Conservation (phyloP, 805 yeast genomes). For the Suhomyces tanzawaensis region DNA sequence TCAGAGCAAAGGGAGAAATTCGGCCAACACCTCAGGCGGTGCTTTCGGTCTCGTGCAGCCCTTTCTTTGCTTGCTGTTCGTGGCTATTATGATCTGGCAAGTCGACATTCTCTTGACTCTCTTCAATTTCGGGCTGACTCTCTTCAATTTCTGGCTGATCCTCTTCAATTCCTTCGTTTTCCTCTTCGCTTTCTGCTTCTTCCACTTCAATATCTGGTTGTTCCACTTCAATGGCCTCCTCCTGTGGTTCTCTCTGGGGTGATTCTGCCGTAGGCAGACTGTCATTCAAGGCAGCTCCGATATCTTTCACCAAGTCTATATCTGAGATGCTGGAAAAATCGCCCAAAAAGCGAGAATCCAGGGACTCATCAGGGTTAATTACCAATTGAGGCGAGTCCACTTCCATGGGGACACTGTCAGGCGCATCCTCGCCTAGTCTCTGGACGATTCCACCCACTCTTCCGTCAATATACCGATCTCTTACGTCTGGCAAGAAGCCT, state of each 20-base stretch:
- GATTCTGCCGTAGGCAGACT: too few relatives aligned
- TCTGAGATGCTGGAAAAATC: slow-evolving; percentile 22
- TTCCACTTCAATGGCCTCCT: not conserved
- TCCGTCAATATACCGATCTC: slow-evolving; percentile 42
- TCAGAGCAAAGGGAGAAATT: too few relatives aligned
- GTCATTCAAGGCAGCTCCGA: slow-evolving; percentile 2
- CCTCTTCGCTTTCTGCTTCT: not conserved
- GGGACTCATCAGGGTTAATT: not conserved
- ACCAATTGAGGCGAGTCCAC: not conserved
- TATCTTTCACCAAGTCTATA: slow-evolving; percentile 5
- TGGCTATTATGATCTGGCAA: too few relatives aligned
- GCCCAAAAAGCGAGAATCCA: slow-evolving; percentile 1
- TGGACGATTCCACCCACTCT: slow-evolving; percentile 35
- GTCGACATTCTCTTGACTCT: too few relatives aligned
- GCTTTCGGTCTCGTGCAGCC: too few relatives aligned
- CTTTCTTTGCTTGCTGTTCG: too few relatives aligned
- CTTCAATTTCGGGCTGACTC: too few relatives aligned
- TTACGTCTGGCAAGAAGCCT: slow-evolving; percentile 23
- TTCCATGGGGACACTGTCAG: not conserved
- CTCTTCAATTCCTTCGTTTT: not conserved
- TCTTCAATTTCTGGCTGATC: not conserved
- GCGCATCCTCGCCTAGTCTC: slow-evolving; percentile 3
- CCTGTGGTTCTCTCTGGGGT: not conserved
- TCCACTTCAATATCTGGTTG: not conserved
- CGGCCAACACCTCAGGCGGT: too few relatives aligned